These are phyloP conservation scores for Camptophora hylomeconis DNA, from an alignment of 2,329 filamentous ascomycete species.

Conservation along the genomic window DNA sequence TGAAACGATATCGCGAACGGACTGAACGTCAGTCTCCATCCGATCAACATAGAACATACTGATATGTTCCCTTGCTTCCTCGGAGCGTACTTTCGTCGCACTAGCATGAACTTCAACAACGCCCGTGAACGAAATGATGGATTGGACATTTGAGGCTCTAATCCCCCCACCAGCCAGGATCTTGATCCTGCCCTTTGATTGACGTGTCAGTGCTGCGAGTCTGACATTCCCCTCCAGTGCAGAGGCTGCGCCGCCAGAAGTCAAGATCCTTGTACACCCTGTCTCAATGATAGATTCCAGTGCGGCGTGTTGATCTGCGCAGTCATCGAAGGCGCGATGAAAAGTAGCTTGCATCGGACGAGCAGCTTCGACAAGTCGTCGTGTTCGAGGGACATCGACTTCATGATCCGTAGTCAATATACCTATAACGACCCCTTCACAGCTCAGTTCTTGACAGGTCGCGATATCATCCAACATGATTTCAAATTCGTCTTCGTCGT, in stretches of 20 bases:
- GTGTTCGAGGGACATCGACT: constrained; percentile 31
- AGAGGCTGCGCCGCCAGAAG: constrained; percentile 29
- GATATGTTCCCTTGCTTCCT: too few relatives aligned
- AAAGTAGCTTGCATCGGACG: constrained; percentile 37
- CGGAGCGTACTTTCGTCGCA: too few relatives aligned
- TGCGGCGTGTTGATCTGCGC: constrained; percentile 16
- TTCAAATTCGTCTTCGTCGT: constrained; percentile 28
- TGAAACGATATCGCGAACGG: too few relatives aligned
- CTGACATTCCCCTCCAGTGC: constrained; percentile 24
- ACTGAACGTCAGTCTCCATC: too few relatives aligned
- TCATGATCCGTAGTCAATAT: constrained; percentile 23
- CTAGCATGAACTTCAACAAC: constrained; percentile 1
- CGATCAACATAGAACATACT: too few relatives aligned
- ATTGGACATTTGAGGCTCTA: constrained; percentile 29
- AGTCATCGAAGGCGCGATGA: constrained; percentile 39
- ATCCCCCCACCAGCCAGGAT: constrained; percentile 42
- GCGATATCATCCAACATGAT: constrained; percentile 31
- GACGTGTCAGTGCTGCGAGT: constrained; percentile 19
- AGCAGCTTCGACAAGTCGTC: constrained; percentile 30
- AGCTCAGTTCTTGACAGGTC: constrained; percentile 20
- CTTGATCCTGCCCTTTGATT: constrained; percentile 19
- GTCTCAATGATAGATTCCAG: constrained; percentile 27
- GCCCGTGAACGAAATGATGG: not conserved
- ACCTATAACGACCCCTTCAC: constrained; percentile 41
- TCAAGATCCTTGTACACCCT: constrained; percentile 37